These are phyloP conservation scores for Penicillium sp. DNA, from an alignment of 2,329 filamentous ascomycete genomes.

Conservation along the genomic window DNA sequence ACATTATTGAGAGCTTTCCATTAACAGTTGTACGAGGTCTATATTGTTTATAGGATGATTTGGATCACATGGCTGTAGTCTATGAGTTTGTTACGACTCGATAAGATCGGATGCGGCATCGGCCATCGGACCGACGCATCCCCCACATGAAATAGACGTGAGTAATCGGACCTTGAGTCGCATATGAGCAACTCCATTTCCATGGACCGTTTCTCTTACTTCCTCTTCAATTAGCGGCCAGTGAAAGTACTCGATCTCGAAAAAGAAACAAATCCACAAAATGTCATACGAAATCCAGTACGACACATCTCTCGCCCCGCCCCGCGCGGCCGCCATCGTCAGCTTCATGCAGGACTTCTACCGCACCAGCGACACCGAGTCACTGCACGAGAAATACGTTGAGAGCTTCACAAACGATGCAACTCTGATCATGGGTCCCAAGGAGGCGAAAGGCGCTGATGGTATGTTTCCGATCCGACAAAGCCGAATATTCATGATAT, in stretches of 20 bases:
- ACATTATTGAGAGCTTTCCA: too few relatives aligned
- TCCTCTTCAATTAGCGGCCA: neutral
- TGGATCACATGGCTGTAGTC: neutral
- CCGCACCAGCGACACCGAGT: slow-evolving; percentile 36
- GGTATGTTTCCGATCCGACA: slow-evolving; percentile 23
- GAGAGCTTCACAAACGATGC: slow-evolving; percentile 35
- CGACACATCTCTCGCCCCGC: slow-evolving; percentile 25
- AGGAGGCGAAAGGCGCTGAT: slow-evolving; percentile 31
- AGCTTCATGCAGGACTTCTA: slow-evolving; percentile 40
- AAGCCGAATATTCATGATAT: neutral
- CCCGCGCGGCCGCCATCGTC: slow-evolving; percentile 25
- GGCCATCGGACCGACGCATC: slow-evolving; percentile 13
- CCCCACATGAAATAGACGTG: neutral
- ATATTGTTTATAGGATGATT: too few relatives aligned
- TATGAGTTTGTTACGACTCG: neutral
- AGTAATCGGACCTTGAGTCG: neutral
- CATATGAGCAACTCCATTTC: neutral
- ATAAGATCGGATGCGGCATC: slow-evolving; percentile 22
- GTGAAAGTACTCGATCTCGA: too few relatives aligned
- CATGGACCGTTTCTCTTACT: neutral
- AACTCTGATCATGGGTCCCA: slow-evolving; percentile 40
- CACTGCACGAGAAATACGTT: slow-evolving; percentile 36
- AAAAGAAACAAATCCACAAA: neutral
- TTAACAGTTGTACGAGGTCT: too few relatives aligned
- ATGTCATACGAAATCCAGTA: slow-evolving; percentile 37